Evolutionary conservation across 306 rosid genomes (phyloP).

Genomic region (Oxytropis ochrocephala): DNA sequence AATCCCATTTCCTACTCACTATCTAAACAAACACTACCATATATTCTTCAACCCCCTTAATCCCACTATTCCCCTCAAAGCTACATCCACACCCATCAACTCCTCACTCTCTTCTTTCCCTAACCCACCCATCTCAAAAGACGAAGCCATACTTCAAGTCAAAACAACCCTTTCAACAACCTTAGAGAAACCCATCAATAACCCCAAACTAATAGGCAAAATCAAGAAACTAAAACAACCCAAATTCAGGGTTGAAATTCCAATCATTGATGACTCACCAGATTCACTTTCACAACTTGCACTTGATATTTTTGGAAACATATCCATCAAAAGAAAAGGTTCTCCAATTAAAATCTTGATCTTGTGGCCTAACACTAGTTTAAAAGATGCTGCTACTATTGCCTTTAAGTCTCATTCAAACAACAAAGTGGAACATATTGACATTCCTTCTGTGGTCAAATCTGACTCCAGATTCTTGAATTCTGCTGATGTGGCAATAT

Average conservation of each 20-base stretch:
- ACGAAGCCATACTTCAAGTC: constrained; percentile 73
- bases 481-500: constrained; percentile 58
- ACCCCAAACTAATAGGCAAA: constrained; percentile 53
- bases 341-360: constrained; percentile 41
- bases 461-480: constrained; percentile 34
- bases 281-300: constrained; percentile 67
- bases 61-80: constrained; percentile 26
- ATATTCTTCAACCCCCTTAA: constrained; percentile 13
- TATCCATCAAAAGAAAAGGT: constrained; percentile 61
- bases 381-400: constrained; percentile 41
- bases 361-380: constrained; percentile 48
- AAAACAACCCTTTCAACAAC: constrained; percentile 64
- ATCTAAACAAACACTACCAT: constrained; percentile 20
- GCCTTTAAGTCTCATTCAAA: constrained; percentile 43
- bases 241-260: constrained; percentile 67
- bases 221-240: constrained; percentile 69
- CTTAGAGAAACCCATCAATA: constrained; percentile 78
- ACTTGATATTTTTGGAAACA: constrained; percentile 48
- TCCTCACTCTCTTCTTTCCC: constrained; percentile 54
- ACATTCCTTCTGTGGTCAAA: constrained; percentile 37
- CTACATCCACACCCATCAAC: constrained; percentile 22
- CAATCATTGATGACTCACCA: constrained; percentile 60
- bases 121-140: constrained; percentile 75
- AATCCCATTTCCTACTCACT: constrained; percentile 21
- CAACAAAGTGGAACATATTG: constrained; percentile 40